Conservation (phyloP, 768 basidiomycete genomes). For the Tremella mesenterica region DNA sequence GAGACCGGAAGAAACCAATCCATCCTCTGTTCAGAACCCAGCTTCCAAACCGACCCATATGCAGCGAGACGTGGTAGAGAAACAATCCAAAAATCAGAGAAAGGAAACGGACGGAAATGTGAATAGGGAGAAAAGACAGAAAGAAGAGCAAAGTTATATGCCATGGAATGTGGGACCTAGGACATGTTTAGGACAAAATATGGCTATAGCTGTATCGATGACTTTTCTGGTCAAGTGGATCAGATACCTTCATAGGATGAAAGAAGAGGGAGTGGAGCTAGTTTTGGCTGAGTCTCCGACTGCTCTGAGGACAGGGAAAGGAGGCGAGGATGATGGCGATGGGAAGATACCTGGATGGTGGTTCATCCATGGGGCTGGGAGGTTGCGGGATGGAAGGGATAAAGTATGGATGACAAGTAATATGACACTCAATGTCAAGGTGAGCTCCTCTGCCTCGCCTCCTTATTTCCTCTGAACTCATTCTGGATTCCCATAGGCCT, state of each 20-base stretch:
- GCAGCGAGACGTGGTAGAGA: no score
- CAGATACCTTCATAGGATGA: no score
- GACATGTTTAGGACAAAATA: not conserved
- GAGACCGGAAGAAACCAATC: no score
- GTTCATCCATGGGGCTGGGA: slow-evolving; percentile 11
- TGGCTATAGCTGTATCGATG: not conserved
- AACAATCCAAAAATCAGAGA: not conserved
- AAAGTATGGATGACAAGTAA: slow-evolving; percentile 30
- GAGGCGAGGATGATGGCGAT: no score
- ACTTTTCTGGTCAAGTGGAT: not conserved
- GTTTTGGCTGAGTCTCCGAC: not conserved
- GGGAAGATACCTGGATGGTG: not conserved
- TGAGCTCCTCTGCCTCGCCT: no score
- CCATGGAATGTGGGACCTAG: not conserved
- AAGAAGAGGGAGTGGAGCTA: not conserved
- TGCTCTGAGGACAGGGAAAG: not conserved
- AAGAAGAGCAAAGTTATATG: not conserved
- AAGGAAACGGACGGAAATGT: slow-evolving; percentile 4
- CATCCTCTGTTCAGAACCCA: no score
- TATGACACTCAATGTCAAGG: slow-evolving; percentile 37
- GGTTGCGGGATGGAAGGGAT: slow-evolving; percentile 25
- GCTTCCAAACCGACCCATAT: no score
- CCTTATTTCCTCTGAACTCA: no score
- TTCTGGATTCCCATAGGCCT: no score
- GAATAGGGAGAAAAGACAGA: no score